Base-by-base conservation (phyloP, 2,329 filamentous ascomycete genomes). In the Amauroascus verrucosus region DNA sequence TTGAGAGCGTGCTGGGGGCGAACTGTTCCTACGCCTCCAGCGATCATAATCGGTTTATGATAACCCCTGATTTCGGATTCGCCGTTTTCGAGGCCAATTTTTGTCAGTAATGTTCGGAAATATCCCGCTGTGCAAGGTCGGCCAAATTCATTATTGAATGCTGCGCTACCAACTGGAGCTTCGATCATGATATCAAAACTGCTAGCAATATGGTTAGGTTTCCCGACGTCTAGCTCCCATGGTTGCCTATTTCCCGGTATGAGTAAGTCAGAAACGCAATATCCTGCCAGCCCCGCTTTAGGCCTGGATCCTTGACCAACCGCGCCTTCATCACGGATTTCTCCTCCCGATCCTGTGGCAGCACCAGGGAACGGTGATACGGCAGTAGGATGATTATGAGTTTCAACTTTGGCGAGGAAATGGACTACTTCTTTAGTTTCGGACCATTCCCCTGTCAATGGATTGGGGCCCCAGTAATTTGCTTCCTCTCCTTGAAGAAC, bases 31-130 rank as follows among this genome's bases (percentile, higher is more conserved):
- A 97, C 82, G 65, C 93, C 93, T 65, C 93, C 93, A 57, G 93
- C 93, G 72, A 98, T 88, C 88, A 96, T 95, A 68, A 95, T 96
- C 8, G 93, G 93, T 74, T 98, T 98, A 72, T 97, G 93, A 67
- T 95, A 98, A 22, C 93, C 93, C 61, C 91, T 80, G 64, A 88
- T 79, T 60, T 95, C 88, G 18, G 77, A 77, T 56, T 78, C 75
- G 38, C 79, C 80, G 53, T 80, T 76, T 43, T 75, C 77, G n/a
- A 78, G 69, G 24, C 79, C 75, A 28, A 86, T 77, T 54, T 82
- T 77, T 41, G 84, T 86, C 28, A 94, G 81, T 35, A 98, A 78
- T 0, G 93, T 98, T 56, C 91, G 80, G 76, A 98, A 98, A 65
- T 89, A 91, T 20, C 93, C 93, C 2, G 85, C 80, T 11, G 94